Conservation (phyloP, 495 filamentous ascomycete genomes). For the Penicillium parvum region DNA sequence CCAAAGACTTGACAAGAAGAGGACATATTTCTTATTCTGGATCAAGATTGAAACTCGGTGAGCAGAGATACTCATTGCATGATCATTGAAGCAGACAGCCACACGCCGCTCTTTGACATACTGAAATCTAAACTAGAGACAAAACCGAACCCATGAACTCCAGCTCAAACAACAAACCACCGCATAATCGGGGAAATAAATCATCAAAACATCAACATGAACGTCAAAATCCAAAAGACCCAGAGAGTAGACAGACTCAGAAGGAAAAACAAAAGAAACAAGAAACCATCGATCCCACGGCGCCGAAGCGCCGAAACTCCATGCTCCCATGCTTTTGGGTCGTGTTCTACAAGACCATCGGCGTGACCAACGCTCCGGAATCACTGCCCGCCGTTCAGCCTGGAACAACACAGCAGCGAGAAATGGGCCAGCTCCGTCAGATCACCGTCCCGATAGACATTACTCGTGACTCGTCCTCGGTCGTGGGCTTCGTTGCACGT, state of each 20-base stretch:
- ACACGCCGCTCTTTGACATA: conserved; percentile 9
- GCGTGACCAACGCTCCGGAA: conserved; percentile 7
- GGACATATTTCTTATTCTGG: too few species aligned
- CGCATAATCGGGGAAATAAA: too few species aligned
- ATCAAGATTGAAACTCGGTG: too few species aligned
- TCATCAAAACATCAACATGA: too few species aligned
- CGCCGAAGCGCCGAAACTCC: conserved; percentile 5
- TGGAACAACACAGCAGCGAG: background rate
- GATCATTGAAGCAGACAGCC: conserved; percentile 3
- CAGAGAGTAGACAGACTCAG: background rate
- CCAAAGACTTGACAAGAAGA: background rate
- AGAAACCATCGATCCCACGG: background rate
- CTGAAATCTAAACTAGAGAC: conserved; percentile 1
- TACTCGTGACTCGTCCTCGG: conserved; percentile 1
- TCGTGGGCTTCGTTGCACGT: conserved; percentile 1
- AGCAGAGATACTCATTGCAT: too few species aligned
- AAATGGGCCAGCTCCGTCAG: conserved; percentile 10
- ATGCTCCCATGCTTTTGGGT: background rate
- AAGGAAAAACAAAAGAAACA: background rate
- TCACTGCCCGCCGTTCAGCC: background rate
- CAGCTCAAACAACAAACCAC: background rate
- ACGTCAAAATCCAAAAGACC: background rate
- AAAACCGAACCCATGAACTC: background rate
- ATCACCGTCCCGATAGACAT: background rate
- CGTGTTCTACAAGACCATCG: conserved; percentile 10